Evolutionary conservation across 352 stramenopile species (phyloP), one percentile per base, ranked within the genome.

Genomic region (Phytophthora nicotianae): DNA sequence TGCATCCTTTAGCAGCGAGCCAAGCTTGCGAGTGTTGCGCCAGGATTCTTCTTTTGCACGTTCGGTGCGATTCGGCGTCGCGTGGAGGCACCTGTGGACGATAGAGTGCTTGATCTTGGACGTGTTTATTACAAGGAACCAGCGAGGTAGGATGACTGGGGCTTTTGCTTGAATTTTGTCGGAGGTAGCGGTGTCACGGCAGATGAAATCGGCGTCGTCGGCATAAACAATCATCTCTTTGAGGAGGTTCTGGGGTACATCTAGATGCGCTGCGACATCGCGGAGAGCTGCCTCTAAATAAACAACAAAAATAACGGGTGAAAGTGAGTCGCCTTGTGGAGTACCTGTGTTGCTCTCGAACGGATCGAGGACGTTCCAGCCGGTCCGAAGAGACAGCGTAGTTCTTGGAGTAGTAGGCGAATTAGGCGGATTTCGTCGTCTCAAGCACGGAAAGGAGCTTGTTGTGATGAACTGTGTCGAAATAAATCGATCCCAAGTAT

Each of bases 21-120:
- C 37, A n/a, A 67, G 20, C 27, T 67, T 67, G 4, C 49, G 48
- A 2, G 58, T 65, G 13, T 24, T 59, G 8, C 48, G 40, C 58
- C 48, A 59, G 14, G 21, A 4, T 43, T 66, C 41, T 5, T 66
- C 17, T 45, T 55, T 38, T 4, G 41, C 49, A 14, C 29, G 48
- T 16, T 16, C 21, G 6, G 26, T 53, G 7, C 9, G 42, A 40
- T 43, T 56, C 3, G 32, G 37, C n/a, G 3, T 7, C 7, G 37
- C 14, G 8, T 21, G 19, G 4, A 37, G 19, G 29, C 38, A 33
- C 1, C 29, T 11, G 3, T 59, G 40, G 14, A 60, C n/a, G 13
- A 50, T 49, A 5, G 38, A 55, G 6, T 55, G 49, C 8, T 65
- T 41, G 1, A 41, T 66, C 32, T 66, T 60, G n/a, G 32, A 19